These are phyloP conservation scores for Ophiosphaerella herpotricha DNA, from an alignment of 2,329 filamentous ascomycete species.

Conservation along the genomic window DNA sequence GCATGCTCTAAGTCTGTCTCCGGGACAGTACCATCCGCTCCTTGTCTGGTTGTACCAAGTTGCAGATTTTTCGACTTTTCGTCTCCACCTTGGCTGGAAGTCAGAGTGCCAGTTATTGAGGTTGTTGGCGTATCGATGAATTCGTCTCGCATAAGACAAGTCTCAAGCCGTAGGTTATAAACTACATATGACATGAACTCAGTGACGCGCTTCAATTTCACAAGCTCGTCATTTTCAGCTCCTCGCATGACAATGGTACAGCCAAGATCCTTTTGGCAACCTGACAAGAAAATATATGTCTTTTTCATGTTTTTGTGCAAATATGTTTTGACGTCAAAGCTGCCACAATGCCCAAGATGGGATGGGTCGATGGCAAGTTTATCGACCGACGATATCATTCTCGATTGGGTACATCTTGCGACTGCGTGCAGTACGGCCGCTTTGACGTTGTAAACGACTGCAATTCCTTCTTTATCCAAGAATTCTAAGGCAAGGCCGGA, in stretches of 20 bases:
- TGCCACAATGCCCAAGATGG: constrained; percentile 77
- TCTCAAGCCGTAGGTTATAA: constrained; percentile 95
- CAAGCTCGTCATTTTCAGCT: constrained; percentile 70
- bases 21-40: neutral
- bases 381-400: constrained; percentile 92
- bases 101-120: constrained; percentile 50
- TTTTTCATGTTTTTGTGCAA: constrained; percentile 84
- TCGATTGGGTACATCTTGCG: constrained; percentile 86
- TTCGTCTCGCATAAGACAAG: constrained; percentile 89
- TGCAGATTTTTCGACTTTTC: constrained; percentile 1
- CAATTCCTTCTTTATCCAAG: constrained; percentile 84
- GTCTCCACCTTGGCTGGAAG: constrained; percentile 19
- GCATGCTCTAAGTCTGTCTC: constrained; percentile 15
- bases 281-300: constrained; percentile 93
- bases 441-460: constrained; percentile 96
- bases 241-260: constrained; percentile 94
- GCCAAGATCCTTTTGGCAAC: constrained; percentile 84
- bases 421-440: constrained; percentile 94
- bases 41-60: neutral
- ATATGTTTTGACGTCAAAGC: constrained; percentile 95
- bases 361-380: constrained; percentile 80
- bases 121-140: constrained; percentile 79
- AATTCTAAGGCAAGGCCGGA: constrained; percentile 89
- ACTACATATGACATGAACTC: constrained; percentile 99
- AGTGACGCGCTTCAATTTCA: constrained; percentile 86